These are phyloP conservation scores for Lactifluus echinatus DNA, from an alignment of 768 basidiomycete species.

Conservation along the genomic window DNA sequence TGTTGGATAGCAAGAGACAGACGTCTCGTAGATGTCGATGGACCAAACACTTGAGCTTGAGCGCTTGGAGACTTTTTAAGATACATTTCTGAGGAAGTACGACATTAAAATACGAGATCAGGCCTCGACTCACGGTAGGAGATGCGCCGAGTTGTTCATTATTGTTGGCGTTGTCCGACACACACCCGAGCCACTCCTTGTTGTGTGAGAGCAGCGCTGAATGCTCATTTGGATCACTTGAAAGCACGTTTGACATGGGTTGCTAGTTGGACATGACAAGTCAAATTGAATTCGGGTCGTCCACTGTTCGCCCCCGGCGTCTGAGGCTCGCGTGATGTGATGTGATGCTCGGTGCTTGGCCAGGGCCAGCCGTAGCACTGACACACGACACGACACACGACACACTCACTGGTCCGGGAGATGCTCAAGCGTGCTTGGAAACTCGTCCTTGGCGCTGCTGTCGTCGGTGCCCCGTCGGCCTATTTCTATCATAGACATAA, in stretches of 20 bases:
- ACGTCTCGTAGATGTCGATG: constrained; percentile 6
- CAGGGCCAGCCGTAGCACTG: too few species aligned
- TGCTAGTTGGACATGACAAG: not conserved
- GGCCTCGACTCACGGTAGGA: constrained; percentile 15
- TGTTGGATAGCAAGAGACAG: constrained; percentile 3
- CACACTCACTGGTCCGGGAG: too few species aligned
- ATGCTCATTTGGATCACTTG: constrained; percentile 14
- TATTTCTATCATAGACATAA: constrained; percentile 48
- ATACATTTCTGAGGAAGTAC: constrained; percentile 10
- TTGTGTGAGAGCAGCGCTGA: constrained; percentile 14
- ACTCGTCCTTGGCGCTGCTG: constrained; percentile 47
- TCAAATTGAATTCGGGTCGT: not conserved
- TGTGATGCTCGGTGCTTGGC: too few species aligned
- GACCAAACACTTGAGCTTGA: not conserved
- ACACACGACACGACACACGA: too few species aligned
- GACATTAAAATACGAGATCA: constrained; percentile 17
- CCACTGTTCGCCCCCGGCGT: not conserved
- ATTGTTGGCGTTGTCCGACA: not conserved
- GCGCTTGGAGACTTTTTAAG: constrained; percentile 14
- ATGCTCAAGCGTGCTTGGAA: constrained; percentile 68
- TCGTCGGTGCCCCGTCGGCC: constrained; percentile 47
- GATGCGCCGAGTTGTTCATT: constrained; percentile 2
- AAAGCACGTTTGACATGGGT: constrained; percentile 2
- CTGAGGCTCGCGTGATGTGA: not conserved
- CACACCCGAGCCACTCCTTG: constrained; percentile 12